These are phyloP conservation scores for Fusarium sp. DNA, from an alignment of 2,329 filamentous ascomycete species.

Conservation along the genomic window DNA sequence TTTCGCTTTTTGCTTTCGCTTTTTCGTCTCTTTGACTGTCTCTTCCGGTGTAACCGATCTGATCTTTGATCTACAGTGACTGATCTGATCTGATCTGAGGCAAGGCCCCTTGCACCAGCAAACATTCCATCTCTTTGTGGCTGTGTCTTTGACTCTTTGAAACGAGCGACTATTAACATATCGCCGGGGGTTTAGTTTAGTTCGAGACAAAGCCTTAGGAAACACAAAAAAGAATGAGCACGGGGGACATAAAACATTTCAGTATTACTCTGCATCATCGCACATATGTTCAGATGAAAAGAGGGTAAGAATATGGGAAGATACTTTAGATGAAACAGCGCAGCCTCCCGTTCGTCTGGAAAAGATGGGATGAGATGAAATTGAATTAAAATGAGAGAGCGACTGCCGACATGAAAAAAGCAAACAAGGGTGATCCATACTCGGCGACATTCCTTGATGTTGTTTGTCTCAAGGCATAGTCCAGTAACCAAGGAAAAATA, in stretches of 20 bases:
- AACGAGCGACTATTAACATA: not conserved
- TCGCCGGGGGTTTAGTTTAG: not conserved
- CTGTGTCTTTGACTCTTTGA: conserved; percentile 15
- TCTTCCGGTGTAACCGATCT: conserved; percentile 16
- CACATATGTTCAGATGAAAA: conserved; percentile 11
- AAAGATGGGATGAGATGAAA: not conserved
- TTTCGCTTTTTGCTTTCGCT: not conserved
- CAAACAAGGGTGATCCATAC: conserved; percentile 2
- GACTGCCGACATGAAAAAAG: conserved; percentile 15
- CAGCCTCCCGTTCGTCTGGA: conserved; percentile 9
- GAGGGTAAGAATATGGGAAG: not conserved
- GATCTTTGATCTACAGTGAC: conserved; percentile 16
- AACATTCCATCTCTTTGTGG: conserved; percentile 22
- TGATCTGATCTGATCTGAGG: conserved; percentile 19
- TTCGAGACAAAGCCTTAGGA: not conserved
- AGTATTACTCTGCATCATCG: not conserved
- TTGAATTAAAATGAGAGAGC: not conserved
- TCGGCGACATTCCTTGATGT: conserved; percentile 10
- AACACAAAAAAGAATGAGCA: not conserved
- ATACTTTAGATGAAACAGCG: conserved; percentile 33
- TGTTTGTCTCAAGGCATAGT: not conserved
- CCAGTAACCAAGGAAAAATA: not conserved
- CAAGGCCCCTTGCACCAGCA: conserved; percentile 2
- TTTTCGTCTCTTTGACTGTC: not conserved
- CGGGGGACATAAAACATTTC: not conserved